Conservation (phyloP, 1,284 basidiomycete genomes). For the Ganoderma lucidum region DNA sequence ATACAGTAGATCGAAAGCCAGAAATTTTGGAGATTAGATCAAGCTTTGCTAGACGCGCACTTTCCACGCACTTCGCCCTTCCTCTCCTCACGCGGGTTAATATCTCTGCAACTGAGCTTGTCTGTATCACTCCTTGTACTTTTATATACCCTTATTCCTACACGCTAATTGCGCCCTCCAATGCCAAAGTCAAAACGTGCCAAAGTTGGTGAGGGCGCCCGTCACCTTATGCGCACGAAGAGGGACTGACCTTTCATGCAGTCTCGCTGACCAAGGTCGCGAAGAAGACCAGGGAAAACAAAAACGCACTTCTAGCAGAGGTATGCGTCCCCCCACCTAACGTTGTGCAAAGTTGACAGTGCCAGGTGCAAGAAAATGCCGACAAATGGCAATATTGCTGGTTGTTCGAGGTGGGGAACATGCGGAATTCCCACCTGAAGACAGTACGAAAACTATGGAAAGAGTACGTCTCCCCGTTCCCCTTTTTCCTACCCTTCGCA, state of each 20-base stretch:
- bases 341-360: constrained; percentile 3
- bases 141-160: constrained; percentile 10
- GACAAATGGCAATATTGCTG: constrained; percentile 96
- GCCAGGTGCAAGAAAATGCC: constrained; percentile 75
- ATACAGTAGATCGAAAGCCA: constrained; percentile 11
- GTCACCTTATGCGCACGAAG: neutral
- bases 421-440: constrained; percentile 95
- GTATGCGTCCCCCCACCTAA: constrained; percentile 51
- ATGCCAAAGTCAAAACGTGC: constrained; percentile 93
- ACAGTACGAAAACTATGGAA: constrained; percentile 95
- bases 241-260: constrained; percentile 40
- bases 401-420: constrained; percentile 94
- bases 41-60: neutral
- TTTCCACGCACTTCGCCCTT: constrained; percentile 16
- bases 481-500: neutral
- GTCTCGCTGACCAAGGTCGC: constrained; percentile 82
- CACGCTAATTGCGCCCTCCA: constrained; percentile 32
- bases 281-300: constrained; percentile 87
- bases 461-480: constrained; percentile 64
- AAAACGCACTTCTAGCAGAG: constrained; percentile 84
- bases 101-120: constrained; percentile 7
- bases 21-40: constrained; percentile 39
- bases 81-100: neutral
- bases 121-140: constrained; percentile 19
- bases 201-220: constrained; percentile 65